Evolutionary conservation across 129 eudicot species (phyloP).

Genomic region (Chrysanthemum lavandulifolium): DNA sequence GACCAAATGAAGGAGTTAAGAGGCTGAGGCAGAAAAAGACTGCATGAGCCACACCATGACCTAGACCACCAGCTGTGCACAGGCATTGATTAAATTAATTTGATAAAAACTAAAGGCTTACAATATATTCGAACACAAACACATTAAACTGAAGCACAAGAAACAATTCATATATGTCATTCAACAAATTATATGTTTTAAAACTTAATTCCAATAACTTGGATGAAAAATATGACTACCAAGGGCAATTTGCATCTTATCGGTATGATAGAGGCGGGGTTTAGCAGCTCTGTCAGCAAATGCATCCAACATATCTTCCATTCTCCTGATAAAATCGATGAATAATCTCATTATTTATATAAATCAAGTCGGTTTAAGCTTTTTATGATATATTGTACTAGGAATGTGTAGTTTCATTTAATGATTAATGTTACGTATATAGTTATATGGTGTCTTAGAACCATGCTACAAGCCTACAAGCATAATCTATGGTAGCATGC

Average conservation of each 20-base stretch:
- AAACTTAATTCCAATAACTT: background rate
- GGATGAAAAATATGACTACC: constrained; percentile 41
- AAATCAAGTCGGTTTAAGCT: background rate
- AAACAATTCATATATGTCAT: background rate
- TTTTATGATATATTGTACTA: background rate
- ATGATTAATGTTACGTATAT: background rate
- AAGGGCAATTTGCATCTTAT: constrained; percentile 98
- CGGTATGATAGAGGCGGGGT: constrained; percentile 86
- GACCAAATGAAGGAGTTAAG: constrained; percentile 94
- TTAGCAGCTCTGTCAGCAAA: constrained; percentile 94
- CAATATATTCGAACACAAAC: no score
- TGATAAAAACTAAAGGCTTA: no score
- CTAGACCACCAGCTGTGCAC: constrained; percentile 93
- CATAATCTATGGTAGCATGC: background rate
- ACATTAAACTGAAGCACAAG: background rate
- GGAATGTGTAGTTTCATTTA: background rate
- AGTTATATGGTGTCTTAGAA: background rate
- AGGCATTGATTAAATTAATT: background rate
- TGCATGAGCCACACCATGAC: constrained; percentile 98
- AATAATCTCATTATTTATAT: background rate
- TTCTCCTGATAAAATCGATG: constrained; percentile 48
- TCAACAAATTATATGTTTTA: background rate
- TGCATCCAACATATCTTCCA: constrained; percentile 81
- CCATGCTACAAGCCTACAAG: constrained; percentile 2
- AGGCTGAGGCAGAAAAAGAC: constrained; percentile 95